Conservation (phyloP, 139 green algal genomes). For the Chlamydomonas sp. region DNA sequence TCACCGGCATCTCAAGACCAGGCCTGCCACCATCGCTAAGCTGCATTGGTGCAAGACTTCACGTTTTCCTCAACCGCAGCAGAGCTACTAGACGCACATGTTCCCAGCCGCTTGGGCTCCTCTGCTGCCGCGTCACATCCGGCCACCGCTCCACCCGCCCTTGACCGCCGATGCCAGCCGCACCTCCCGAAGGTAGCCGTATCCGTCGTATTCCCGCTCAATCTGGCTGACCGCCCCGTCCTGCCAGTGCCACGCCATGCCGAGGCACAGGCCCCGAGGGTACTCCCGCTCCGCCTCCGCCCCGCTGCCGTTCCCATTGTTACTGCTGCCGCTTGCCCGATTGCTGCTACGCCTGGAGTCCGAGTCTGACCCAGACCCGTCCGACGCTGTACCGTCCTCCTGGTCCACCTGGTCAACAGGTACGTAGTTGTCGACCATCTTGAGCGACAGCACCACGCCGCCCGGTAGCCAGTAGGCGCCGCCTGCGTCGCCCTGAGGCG, state of each 20-base stretch:
- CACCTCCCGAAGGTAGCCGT: conserved; percentile 48
- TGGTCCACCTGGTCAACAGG: neutral
- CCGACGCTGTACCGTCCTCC: neutral
- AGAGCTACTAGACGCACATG: no score
- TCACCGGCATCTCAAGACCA: no score
- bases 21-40: no score
- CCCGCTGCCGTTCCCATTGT: neutral
- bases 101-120: no score
- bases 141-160: conserved; percentile 36
- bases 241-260: conserved; percentile 24
- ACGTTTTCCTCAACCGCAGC: no score
- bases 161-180: conserved; percentile 38
- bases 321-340: neutral
- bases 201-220: conserved; percentile 51
- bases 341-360: neutral
- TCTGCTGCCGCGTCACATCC: conserved; percentile 2
- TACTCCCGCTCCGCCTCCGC: neutral
- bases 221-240: conserved; percentile 8
- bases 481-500: conserved; percentile 32
- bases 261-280: conserved; percentile 19
- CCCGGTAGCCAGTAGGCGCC: conserved; percentile 49
- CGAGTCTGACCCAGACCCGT: conserved; percentile 4
- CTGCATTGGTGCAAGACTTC: no score
- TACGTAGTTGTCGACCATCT: conserved; percentile 39
- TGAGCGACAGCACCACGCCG: conserved; percentile 27